Evolutionary conservation across 2,329 filamentous ascomycete genomes (phyloP), one percentile per base, ranked within the genome.

Genomic region (Colletotrichum australisinense): DNA sequence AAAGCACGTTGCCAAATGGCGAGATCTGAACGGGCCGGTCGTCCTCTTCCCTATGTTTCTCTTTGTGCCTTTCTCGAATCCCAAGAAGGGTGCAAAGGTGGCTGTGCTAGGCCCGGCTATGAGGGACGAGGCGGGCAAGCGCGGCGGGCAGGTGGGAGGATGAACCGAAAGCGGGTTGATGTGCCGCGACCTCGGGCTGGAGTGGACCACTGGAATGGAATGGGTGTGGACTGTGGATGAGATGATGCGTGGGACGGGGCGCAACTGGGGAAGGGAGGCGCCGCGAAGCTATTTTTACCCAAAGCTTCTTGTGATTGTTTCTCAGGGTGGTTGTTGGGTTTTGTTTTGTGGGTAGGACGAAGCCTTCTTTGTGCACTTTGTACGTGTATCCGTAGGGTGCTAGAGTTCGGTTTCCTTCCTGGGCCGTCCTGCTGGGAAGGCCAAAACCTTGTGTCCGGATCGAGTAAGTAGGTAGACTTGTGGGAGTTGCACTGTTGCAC

Each of bases 231-330:
- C 35, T 57, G 58, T 57, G 69, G 46, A 49, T 72, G 42, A 63
- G 38, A 53, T 63, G 64, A 42, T 72, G 58, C 14, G 22, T 71
- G 64, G 69, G 67, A 65, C 56, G 58, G 60, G 53, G 67, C 59
- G 55, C 60, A 35, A 59, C 63, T 56, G 70, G 67, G 67, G 60
- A 70, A 69, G 70, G 59, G 60, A 69, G 70, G 70, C 53, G 66
- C 70, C 55, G 66, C 67, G 56, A 14, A 63, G 64, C 59, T 65
- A 73, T 73, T 73, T 70, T 73, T 73, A 73, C 55, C 38, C 24
- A 26, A 28, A 28, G 38, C 24, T 28, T 24, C n/a, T n/a, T 14
- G 14, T 16, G 30, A 52, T 55, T 38, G 46, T 68, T 14, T 62
- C 32, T 14, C 32, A 19, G 16, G 30, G 59, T 52, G 32, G 19